These are phyloP conservation scores for Colletotrichum ledebouriae DNA, from an alignment of 2,329 filamentous ascomycete species.

Conservation along the genomic window DNA sequence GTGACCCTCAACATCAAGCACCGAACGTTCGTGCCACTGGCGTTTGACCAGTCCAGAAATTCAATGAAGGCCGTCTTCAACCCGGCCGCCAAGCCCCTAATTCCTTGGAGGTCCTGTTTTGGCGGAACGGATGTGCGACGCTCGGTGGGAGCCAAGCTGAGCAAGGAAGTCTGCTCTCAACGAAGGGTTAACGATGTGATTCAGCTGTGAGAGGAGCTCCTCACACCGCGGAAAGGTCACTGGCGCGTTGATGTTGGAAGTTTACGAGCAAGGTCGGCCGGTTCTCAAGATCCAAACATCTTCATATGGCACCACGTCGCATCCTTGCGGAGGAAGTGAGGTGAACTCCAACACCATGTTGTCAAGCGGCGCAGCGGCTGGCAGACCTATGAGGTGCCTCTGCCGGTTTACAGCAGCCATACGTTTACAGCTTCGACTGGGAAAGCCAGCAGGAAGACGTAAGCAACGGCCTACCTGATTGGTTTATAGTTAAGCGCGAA, in stretches of 20 bases:
- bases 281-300: too few relatives aligned
- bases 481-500: not conserved
- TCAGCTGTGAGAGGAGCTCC: too few relatives aligned
- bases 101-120: not conserved
- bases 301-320: not conserved
- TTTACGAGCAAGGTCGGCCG: too few relatives aligned
- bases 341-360: not conserved
- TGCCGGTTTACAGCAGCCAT: not conserved
- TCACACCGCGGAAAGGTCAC: too few relatives aligned
- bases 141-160: too few relatives aligned
- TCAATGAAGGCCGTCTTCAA: not conserved
- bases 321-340: not conserved
- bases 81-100: not conserved
- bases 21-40: not conserved
- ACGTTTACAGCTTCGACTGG: not conserved
- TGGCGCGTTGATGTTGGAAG: too few relatives aligned
- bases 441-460: not conserved
- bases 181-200: too few relatives aligned
- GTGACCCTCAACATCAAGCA: not conserved
- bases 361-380: not conserved
- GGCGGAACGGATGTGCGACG: not conserved
- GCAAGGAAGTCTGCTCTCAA: too few relatives aligned
- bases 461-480: conserved; percentile 11
- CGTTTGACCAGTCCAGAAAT: not conserved
- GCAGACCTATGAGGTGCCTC: not conserved